phyloP scores from a whole-genome alignment of 2,329 filamentous ascomycete genomes.

The Diaporthe longicolla region DNA sequence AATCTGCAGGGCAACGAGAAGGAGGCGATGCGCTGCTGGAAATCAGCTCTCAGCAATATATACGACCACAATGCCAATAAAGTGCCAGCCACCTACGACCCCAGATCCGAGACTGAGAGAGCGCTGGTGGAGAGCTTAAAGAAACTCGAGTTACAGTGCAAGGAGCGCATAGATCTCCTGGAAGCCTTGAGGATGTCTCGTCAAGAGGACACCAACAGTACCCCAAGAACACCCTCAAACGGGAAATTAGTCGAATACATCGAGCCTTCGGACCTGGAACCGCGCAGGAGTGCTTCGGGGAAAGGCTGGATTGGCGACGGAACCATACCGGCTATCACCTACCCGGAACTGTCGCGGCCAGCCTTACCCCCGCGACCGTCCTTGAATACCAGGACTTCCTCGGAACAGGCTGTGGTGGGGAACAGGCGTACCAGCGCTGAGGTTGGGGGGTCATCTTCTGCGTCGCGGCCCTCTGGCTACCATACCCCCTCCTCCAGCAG shows the following conservation, averaged over 20 bases:
- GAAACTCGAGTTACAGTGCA: conserved; percentile 90
- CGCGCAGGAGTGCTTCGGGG: conserved; percentile 39
- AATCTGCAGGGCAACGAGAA: conserved; percentile 82
- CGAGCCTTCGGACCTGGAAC: conserved; percentile 43
- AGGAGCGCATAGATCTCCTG: conserved; percentile 90
- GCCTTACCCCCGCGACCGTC: conserved; percentile 70
- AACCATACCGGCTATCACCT: conserved; percentile 84
- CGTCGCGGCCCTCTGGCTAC: conserved; percentile 42
- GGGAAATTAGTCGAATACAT: conserved; percentile 40
- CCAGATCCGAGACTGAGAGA: conserved; percentile 86
- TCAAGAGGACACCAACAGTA: conserved; percentile 55
- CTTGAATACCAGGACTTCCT: conserved; percentile 67
- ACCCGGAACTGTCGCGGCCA: conserved; percentile 84
- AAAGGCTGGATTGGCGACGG: conserved; percentile 82
- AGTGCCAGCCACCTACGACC: conserved; percentile 76
- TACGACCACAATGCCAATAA: conserved; percentile 86
- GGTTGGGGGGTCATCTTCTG: conserved; percentile 31
- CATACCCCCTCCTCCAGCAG: conserved; percentile 43
- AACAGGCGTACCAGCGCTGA: conserved; percentile 46
- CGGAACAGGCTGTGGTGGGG: conserved; percentile 61
- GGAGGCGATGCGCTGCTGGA: conserved; percentile 94
- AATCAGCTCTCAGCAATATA: conserved; percentile 88
- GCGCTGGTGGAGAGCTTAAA: conserved; percentile 85
- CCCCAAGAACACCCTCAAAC: conserved; percentile 43
- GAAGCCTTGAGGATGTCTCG: conserved; percentile 82